phyloP scores from a whole-genome alignment of 257 asterid species.

The Linaria vulgaris region DNA sequence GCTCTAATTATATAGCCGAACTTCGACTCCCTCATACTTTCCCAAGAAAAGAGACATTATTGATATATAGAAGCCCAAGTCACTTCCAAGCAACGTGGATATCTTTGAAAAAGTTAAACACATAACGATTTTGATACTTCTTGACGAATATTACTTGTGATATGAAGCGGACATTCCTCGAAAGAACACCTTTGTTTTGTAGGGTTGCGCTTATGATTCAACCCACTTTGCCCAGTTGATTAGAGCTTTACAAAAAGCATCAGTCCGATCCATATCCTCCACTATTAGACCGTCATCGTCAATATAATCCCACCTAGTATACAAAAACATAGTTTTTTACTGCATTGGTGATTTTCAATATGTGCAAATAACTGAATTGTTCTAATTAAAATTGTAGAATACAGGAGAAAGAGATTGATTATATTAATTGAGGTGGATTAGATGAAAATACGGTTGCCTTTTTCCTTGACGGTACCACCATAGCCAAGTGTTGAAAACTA shows the following conservation, averaged over 20 bases:
- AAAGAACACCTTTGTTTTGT: constrained; percentile 39
- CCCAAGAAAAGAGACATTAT: no score
- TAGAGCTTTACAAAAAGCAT: constrained; percentile 36
- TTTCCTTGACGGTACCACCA: constrained; percentile 43
- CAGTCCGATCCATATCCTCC: constrained; percentile 50
- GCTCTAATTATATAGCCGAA: no score
- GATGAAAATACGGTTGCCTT: constrained; percentile 32
- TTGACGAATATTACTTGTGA: constrained; percentile 25
- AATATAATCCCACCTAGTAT: constrained; percentile 43
- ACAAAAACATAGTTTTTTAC: no score
- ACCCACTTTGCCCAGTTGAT: constrained; percentile 49
- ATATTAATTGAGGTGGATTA: background rate
- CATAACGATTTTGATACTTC: no score
- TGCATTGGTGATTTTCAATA: no score
- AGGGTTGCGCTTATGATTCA: constrained; percentile 32
- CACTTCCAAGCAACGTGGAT: no score
- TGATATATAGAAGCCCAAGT: no score
- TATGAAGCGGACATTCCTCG: constrained; percentile 40
- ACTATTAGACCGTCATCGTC: constrained; percentile 21
- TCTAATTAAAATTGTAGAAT: background rate
- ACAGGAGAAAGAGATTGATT: background rate
- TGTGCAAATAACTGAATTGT: no score
- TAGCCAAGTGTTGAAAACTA: constrained; percentile 50
- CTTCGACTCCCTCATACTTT: no score
- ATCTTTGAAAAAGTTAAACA: background rate